phyloP scores from a whole-genome alignment of 2,329 filamentous ascomycete genomes.

The Endoconidiophora polonica region DNA sequence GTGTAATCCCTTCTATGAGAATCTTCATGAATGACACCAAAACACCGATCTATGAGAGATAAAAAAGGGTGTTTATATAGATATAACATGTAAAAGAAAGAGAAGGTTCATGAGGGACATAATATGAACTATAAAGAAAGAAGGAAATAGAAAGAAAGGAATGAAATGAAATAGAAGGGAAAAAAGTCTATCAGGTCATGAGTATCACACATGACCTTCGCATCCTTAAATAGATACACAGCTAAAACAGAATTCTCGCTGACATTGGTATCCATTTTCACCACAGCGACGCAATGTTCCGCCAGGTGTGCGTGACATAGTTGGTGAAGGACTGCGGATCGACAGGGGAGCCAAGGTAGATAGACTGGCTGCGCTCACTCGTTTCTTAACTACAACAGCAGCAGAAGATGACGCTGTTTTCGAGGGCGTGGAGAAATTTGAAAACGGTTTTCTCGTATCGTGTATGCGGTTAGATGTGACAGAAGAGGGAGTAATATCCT shows the following conservation, averaged over 20 bases:
- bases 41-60: no score
- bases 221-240: constrained; percentile 25
- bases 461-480: no score
- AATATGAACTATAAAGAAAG: not conserved
- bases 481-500: no score
- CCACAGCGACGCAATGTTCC: constrained; percentile 36
- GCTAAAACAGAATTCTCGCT: constrained; percentile 42
- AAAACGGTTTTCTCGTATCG: no score
- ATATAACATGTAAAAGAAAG: not conserved
- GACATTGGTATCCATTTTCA: constrained; percentile 37
- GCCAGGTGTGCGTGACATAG: constrained; percentile 28
- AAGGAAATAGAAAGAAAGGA: not conserved
- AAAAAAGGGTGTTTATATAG: no score
- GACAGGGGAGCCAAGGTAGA: not conserved
- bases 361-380: constrained; percentile 2
- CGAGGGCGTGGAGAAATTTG: not conserved
- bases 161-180: not conserved
- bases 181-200: not conserved
- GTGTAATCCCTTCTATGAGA: no score
- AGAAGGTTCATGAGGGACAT: not conserved
- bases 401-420: not conserved
- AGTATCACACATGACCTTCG: no score
- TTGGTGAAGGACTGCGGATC: constrained; percentile 1
- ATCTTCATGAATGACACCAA: no score
- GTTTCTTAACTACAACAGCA: constrained; percentile 4